Evolutionary conservation across 129 eudicot species (phyloP).

Genomic region (Tanacetum coccineum): DNA sequence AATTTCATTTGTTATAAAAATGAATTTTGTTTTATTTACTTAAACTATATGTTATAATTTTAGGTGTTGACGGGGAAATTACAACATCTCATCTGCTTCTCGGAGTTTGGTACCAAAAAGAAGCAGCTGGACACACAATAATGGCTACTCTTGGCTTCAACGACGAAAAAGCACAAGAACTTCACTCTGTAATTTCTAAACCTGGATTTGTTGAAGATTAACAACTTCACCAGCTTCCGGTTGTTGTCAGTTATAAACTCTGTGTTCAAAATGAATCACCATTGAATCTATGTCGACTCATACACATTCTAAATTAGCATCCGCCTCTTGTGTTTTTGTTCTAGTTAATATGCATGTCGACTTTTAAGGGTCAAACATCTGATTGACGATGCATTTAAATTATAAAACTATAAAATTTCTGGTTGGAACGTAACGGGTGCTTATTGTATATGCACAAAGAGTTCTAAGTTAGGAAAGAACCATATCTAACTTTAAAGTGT

Average conservation of each 20-base stretch:
- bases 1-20: not conserved
- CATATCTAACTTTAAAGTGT: too few relatives aligned
- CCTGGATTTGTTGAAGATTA: slow-evolving; percentile 53
- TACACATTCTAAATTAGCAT: slow-evolving; percentile 16
- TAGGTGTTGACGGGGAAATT: slow-evolving; percentile 61
- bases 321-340: not conserved
- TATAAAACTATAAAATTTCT: too few relatives aligned
- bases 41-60: slow-evolving; percentile 18
- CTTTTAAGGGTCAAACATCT: slow-evolving; percentile 6
- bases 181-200: slow-evolving; percentile 46
- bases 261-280: slow-evolving; percentile 11
- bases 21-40: not conserved
- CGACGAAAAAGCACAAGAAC: slow-evolving; percentile 50
- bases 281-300: slow-evolving; percentile 10
- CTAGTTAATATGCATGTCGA: not conserved
- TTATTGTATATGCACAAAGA: too few relatives aligned
- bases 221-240: slow-evolving; percentile 11
- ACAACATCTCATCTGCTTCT: slow-evolving; percentile 65
- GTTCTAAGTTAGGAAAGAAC: too few relatives aligned
- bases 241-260: slow-evolving; percentile 5
- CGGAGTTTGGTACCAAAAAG: slow-evolving; percentile 65
- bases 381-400: too few relatives aligned
- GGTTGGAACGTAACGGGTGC: too few relatives aligned
- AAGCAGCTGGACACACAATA: slow-evolving; percentile 64
- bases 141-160: slow-evolving; percentile 62